Conservation (phyloP, 148 eudicot species). For the Heliamphora exappendiculata region DNA sequence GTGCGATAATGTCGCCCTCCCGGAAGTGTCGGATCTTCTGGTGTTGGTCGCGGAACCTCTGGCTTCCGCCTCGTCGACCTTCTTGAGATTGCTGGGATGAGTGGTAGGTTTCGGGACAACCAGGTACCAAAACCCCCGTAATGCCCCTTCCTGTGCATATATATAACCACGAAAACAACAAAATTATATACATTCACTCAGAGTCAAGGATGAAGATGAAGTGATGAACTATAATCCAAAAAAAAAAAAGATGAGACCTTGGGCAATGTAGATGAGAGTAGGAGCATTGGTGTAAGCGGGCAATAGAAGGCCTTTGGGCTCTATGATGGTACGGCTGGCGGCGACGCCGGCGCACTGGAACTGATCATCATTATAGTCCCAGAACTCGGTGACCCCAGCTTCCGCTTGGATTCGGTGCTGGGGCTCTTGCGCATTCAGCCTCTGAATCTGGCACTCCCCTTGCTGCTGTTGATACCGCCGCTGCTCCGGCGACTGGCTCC, state of each 20-base stretch:
- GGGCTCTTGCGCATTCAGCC: slow-evolving; percentile 50
- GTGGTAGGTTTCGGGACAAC: slow-evolving; percentile 72
- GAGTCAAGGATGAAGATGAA: background rate
- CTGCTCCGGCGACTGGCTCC: slow-evolving; percentile 1
- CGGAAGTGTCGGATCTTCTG: slow-evolving; percentile 52
- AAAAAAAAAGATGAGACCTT: slow-evolving; percentile 29
- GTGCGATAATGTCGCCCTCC: slow-evolving; percentile 56
- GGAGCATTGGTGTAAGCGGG: slow-evolving; percentile 59
- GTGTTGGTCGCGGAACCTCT: slow-evolving; percentile 48
- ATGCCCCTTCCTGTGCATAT: slow-evolving; percentile 58
- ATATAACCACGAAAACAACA: background rate
- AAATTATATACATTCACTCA: no score
- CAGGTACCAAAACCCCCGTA: slow-evolving; percentile 47
- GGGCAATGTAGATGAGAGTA: slow-evolving; percentile 35
- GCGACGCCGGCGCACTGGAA: slow-evolving; percentile 69
- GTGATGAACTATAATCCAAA: background rate
- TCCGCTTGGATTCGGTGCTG: slow-evolving; percentile 35
- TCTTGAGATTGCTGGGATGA: slow-evolving; percentile 26
- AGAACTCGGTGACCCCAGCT: slow-evolving; percentile 60
- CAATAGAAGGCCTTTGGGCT: slow-evolving; percentile 58
- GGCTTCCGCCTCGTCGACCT: slow-evolving; percentile 15
- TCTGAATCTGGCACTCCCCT: slow-evolving; percentile 39
- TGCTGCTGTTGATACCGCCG: slow-evolving; percentile 8
- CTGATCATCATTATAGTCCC: slow-evolving; percentile 46
- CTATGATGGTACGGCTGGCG: slow-evolving; percentile 35